Base-by-base conservation (phyloP, 2,329 filamentous ascomycete genomes). In the Colletotrichum sp. region DNA sequence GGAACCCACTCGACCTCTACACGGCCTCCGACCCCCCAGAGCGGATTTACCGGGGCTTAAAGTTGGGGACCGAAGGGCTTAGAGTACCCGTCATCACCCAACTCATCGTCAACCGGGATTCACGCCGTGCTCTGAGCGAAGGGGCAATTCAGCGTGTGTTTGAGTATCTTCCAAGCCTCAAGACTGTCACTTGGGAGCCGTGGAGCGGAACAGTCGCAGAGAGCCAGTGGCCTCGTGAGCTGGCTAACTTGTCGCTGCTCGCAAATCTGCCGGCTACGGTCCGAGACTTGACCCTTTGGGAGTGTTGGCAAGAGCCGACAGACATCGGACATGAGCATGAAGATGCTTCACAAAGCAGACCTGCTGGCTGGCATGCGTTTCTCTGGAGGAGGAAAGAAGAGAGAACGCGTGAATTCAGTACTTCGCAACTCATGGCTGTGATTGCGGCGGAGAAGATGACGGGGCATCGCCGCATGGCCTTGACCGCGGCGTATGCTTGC, bases 231-330 rank as follows among this genome's bases (percentile, higher is more conserved):
- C 38, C 38, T 48, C 38, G 38, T 48, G 52, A 57, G 21, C 21
- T 57, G 4, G 52, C 21, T 5, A 24, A 18, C 24, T 1, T 24
- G 8, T 1, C 21, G 15, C 15, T 57, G 52, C 52, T 57, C 8
- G 21, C 21, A 57, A 57, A 57, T 57, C 7, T 57, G 12, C 21
- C 52, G 24, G 12, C 52, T 0, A 57, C 21, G 24, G 52, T 57
- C 52, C 2, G 1, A 52, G 3, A 8, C 6, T 1, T 52, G 0
- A 52, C n/a, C n/a, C 10, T 52, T 13, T 52, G 10, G n/a, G n/a
- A 52, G n/a, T 52, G 43, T 24, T 52, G n/a, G 43, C 3, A 52
- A 21, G 43, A 52, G 1, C n/a, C 43, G 43, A 21, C 43, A 13
- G 43, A 13, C 12, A 52, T 21, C 1, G 43, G 2, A 2, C n/a